Percentiles rank a stretch among this genome's conserved stretches.
Evolutionary conservation across 2,329 filamentous ascomycete genomes (phyloP).

Genomic region (Alternaria ventricosa): DNA sequence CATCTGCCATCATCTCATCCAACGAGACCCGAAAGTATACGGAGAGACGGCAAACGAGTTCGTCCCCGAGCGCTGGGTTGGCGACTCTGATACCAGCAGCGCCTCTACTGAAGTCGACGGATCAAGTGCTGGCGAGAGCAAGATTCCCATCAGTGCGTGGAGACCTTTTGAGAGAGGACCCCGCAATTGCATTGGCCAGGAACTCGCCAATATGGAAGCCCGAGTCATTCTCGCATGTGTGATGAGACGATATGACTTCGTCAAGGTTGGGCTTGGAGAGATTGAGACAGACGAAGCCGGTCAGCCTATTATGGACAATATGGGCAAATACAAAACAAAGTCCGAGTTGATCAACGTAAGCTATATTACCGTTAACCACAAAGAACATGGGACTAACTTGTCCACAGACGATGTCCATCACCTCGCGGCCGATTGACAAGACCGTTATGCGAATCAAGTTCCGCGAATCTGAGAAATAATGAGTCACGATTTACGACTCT

Average conservation of each 20-base stretch:
- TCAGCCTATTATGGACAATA: conserved; percentile 30
- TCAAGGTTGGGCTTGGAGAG: conserved; percentile 44
- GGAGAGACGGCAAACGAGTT: conserved; percentile 42
- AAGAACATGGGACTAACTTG: conserved; percentile 9
- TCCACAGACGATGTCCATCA: conserved; percentile 38
- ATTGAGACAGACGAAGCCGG: conserved; percentile 33
- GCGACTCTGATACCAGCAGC: conserved; percentile 37
- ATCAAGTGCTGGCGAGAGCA: conserved; percentile 15
- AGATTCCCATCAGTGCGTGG: conserved; percentile 56
- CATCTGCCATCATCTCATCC: conserved; percentile 50
- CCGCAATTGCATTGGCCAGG: conserved; percentile 65
- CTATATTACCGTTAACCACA: not conserved
- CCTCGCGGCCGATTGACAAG: conserved; percentile 41
- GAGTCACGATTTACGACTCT: not conserved
- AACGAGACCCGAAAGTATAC: conserved; percentile 44
- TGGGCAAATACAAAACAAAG: conserved; percentile 38
- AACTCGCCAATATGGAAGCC: conserved; percentile 61
- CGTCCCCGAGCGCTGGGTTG: conserved; percentile 48
- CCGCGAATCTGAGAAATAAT: not conserved
- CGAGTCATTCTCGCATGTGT: conserved; percentile 57
- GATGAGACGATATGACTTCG: conserved; percentile 42
- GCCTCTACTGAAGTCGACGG: conserved; percentile 20
- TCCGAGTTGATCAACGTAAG: conserved; percentile 45
- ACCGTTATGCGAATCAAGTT: conserved; percentile 38
- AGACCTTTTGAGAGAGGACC: conserved; percentile 63